These are phyloP conservation scores for Pisolithus microcarpus DNA, from an alignment of 768 basidiomycete species.

Conservation along the genomic window DNA sequence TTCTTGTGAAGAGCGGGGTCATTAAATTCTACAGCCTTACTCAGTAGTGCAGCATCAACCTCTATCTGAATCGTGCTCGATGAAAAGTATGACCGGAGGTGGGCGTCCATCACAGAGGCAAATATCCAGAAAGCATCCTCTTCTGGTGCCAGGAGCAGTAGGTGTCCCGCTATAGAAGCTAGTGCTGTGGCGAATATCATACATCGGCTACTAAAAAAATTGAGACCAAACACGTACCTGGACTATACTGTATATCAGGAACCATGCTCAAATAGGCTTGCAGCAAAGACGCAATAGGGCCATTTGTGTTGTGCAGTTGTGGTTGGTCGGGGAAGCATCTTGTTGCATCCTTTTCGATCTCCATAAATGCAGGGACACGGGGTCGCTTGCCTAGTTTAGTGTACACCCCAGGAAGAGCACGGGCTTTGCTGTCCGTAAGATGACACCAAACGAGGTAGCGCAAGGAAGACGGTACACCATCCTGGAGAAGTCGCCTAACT, in stretches of 20 bases:
- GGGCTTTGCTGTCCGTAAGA: slow-evolving; percentile 68
- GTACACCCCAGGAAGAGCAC: slow-evolving; percentile 64
- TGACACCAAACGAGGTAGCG: slow-evolving; percentile 81
- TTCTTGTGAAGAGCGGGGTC: slow-evolving; percentile 59
- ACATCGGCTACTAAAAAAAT: neutral
- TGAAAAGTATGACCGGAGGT: slow-evolving; percentile 75
- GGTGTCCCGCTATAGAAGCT: slow-evolving; percentile 61
- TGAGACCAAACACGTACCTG: slow-evolving; percentile 36
- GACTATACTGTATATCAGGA: slow-evolving; percentile 65
- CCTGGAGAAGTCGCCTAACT: slow-evolving; percentile 60
- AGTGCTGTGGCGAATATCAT: slow-evolving; percentile 40
- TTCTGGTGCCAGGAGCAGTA: slow-evolving; percentile 70
- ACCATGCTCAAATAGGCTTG: slow-evolving; percentile 83
- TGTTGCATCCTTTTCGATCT: slow-evolving; percentile 55
- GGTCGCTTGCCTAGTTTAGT: slow-evolving; percentile 51
- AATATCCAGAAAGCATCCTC: slow-evolving; percentile 93
- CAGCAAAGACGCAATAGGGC: slow-evolving; percentile 49
- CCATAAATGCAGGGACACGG: slow-evolving; percentile 38
- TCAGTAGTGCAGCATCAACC: slow-evolving; percentile 68
- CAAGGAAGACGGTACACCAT: slow-evolving; percentile 79
- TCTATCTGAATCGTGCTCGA: slow-evolving; percentile 55
- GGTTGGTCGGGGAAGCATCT: slow-evolving; percentile 50
- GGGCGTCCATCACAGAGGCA: slow-evolving; percentile 76
- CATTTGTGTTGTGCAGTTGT: slow-evolving; percentile 49
- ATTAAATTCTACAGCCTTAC: slow-evolving; percentile 56